A percentile compares a stretch with the other conserved stretches of the same genome.
Evolutionary conservation across 345 rosid genomes (phyloP).

Genomic region (Gossypium anomalum): DNA sequence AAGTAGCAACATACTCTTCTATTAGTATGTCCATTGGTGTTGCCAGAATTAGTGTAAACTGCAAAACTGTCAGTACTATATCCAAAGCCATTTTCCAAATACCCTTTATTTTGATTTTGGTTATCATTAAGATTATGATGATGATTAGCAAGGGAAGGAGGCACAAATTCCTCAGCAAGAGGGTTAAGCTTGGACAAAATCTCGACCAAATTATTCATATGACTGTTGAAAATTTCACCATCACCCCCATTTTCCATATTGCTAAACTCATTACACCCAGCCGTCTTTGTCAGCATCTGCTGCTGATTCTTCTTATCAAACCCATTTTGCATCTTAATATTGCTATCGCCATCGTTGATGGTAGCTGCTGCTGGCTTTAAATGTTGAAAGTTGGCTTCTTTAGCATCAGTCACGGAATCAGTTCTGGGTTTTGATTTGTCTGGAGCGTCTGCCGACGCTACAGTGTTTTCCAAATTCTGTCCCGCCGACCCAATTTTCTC

Average conservation of each 20-base stretch:
- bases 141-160: conserved; percentile 50
- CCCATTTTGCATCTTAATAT: conserved; percentile 26
- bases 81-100: conserved; percentile 54
- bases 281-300: conserved; percentile 12
- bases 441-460: conserved; percentile 40
- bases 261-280: conserved; percentile 26
- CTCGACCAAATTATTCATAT: conserved; percentile 73
- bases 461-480: conserved; percentile 57
- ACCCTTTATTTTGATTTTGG: conserved; percentile 29
- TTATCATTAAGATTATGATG: conserved; percentile 5
- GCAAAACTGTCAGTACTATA: conserved; percentile 46
- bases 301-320: too few relatives aligned
- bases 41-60: conserved; percentile 37
- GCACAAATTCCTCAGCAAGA: conserved; percentile 93
- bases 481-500: conserved; percentile 52
- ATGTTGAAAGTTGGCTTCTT: conserved; percentile 26
- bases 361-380: conserved; percentile 12
- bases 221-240: conserved; percentile 37
- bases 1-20: conserved; percentile 57
- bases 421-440: conserved; percentile 47
- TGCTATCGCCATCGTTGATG: conserved; percentile 23
- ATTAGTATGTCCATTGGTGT: conserved; percentile 43
- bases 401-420: conserved; percentile 26
- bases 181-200: conserved; percentile 88
- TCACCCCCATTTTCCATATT: conserved; percentile 15